Percentiles rank a stretch among this genome's conserved stretches.
Evolutionary conservation across 169 alveolate species (phyloP).

Genomic region (Cryptosporidium felis): DNA sequence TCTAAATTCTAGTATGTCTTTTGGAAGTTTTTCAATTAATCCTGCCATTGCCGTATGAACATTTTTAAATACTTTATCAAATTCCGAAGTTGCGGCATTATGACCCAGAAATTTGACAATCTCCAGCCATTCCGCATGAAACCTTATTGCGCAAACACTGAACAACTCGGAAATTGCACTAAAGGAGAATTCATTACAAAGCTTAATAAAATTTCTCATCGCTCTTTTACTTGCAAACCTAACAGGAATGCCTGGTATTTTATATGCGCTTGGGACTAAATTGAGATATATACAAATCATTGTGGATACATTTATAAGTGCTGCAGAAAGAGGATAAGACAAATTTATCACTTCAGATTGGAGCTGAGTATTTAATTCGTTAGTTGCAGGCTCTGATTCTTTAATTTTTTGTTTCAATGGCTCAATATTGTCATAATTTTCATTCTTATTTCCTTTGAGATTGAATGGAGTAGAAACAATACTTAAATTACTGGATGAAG

Average conservation of each 20-base stretch:
- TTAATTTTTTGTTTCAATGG: conserved; percentile 22
- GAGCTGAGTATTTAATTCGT: not conserved
- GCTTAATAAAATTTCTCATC: conserved; percentile 11
- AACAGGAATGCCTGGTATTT: conserved; percentile 52
- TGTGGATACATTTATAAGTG: conserved; percentile 27
- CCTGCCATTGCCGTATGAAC: conserved; percentile 46
- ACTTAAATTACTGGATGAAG: not conserved
- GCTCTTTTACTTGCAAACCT: conserved; percentile 33
- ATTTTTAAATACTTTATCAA: conserved; percentile 47
- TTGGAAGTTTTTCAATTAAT: conserved; percentile 54
- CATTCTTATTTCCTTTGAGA: not conserved
- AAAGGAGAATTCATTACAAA: conserved; percentile 32
- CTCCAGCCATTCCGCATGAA: conserved; percentile 53
- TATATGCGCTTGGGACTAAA: conserved; percentile 30
- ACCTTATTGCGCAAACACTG: conserved; percentile 66
- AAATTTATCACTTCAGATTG: not conserved
- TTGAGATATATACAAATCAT: conserved; percentile 55
- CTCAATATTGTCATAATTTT: not conserved
- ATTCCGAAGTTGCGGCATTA: conserved; percentile 22
- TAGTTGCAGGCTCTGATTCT: conserved; percentile 18
- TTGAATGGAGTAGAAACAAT: not conserved
- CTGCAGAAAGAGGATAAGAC: conserved; percentile 63
- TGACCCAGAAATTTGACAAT: conserved; percentile 44
- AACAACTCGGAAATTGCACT: conserved; percentile 41
- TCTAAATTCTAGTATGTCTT: conserved; percentile 51